Percentiles rank a stretch among this genome's conserved stretches.
Evolutionary conservation across 2,329 filamentous ascomycete species (phyloP).

Genomic region (Xylaria sp.): DNA sequence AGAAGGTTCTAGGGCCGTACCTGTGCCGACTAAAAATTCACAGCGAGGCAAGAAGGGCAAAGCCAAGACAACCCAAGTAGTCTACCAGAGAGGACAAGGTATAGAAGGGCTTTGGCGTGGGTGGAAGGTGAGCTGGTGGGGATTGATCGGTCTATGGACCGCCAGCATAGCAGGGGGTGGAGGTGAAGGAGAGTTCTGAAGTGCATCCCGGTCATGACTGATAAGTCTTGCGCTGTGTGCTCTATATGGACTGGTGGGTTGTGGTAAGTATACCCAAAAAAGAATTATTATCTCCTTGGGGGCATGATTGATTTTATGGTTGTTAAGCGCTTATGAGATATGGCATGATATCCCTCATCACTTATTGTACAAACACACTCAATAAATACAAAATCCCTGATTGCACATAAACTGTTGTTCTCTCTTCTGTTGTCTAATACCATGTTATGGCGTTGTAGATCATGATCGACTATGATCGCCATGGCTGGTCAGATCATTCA

Average conservation of each 20-base stretch:
- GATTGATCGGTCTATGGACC: constrained; percentile 78
- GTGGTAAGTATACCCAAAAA: constrained; percentile 4
- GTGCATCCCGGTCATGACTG: neutral
- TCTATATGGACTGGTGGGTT: neutral
- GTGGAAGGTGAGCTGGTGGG: constrained; percentile 84
- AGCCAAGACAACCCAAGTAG: constrained; percentile 54
- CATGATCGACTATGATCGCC: constrained; percentile 3
- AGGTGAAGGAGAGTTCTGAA: constrained; percentile 69
- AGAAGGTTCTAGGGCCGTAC: constrained; percentile 73
- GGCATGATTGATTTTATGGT: constrained; percentile 26
- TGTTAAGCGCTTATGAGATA: constrained; percentile 51
- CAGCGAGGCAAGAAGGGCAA: constrained; percentile 48
- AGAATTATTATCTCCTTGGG: constrained; percentile 29
- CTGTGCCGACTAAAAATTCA: constrained; percentile 48
- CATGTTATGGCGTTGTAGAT: neutral
- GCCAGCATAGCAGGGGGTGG: constrained; percentile 71
- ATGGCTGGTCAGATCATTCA: constrained; percentile 22
- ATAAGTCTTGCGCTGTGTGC: constrained; percentile 5
- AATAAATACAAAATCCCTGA: constrained; percentile 16
- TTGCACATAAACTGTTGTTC: constrained; percentile 9
- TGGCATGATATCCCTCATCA: constrained; percentile 56
- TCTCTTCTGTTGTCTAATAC: neutral
- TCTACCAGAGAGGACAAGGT: constrained; percentile 72
- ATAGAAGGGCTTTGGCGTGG: constrained; percentile 76
- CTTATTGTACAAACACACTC: constrained; percentile 39